phyloP scores from a whole-genome alignment of 768 basidiomycete genomes.

The Trametes gibbosa region DNA sequence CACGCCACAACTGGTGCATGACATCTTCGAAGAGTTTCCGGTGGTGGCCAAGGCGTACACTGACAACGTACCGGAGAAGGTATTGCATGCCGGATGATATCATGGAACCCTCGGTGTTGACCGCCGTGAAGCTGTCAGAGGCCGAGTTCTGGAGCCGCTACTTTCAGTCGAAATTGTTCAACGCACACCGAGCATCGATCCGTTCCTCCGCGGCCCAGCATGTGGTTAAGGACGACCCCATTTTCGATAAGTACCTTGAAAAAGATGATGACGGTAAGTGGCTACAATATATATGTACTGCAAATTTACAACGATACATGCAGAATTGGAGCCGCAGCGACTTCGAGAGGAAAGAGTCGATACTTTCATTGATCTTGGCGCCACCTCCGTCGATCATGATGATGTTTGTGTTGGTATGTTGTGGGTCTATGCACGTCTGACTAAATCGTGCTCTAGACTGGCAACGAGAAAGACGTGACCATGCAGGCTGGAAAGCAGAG shows the following conservation, averaged over 20 bases:
- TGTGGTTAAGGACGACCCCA: conserved; percentile 85
- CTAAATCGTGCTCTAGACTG: conserved; percentile 50
- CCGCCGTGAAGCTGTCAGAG: conserved; percentile 66
- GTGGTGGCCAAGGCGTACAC: conserved; percentile 89
- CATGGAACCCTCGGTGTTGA: background rate
- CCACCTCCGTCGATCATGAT: conserved; percentile 88
- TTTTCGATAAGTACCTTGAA: conserved; percentile 96
- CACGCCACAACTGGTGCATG: conserved; percentile 87
- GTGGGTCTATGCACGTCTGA: background rate
- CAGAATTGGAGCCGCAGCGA: conserved; percentile 77
- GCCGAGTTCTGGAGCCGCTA: conserved; percentile 96
- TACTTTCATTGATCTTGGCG: conserved; percentile 79
- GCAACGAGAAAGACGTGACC: conserved; percentile 86
- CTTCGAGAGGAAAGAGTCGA: conserved; percentile 66
- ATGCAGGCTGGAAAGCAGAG: conserved; percentile 94
- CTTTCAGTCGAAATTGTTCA: conserved; percentile 94
- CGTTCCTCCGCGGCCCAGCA: conserved; percentile 81
- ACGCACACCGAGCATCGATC: conserved; percentile 91
- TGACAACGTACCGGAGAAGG: conserved; percentile 89
- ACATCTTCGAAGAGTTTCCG: conserved; percentile 98
- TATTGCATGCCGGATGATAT: conserved; percentile 28
- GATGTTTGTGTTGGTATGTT: conserved; percentile 53
- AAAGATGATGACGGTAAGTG: conserved; percentile 87
- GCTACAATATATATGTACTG: background rate
- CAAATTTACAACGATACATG: background rate